A percentile compares a stretch with the other conserved stretches of the same genome.
Evolutionary conservation across 179 eudicot genomes (phyloP).

Genomic region (Spergularia azorica): DNA sequence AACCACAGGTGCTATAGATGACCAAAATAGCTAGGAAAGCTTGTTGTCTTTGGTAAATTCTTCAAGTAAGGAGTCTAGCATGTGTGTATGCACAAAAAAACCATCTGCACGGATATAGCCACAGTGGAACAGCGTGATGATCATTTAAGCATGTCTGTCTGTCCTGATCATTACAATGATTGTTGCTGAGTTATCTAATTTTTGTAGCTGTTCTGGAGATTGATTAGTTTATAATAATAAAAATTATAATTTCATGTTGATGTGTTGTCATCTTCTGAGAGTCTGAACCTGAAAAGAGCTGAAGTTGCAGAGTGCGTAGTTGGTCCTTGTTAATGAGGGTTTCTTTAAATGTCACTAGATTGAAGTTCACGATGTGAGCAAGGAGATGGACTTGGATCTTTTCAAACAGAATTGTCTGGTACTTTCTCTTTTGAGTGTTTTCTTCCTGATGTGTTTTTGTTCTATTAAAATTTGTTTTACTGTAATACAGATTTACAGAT

Average conservation of each 20-base stretch:
- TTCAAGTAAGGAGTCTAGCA: neutral
- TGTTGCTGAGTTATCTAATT: neutral
- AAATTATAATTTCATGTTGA: neutral
- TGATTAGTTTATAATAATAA: neutral
- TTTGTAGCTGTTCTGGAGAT: neutral
- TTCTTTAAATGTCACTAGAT: slow-evolving; percentile 46
- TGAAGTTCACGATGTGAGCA: slow-evolving; percentile 98
- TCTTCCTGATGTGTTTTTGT: slow-evolving; percentile 13
- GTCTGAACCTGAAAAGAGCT: slow-evolving; percentile 6
- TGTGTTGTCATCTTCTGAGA: neutral
- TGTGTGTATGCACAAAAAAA: neutral
- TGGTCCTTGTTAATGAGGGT: slow-evolving; percentile 17
- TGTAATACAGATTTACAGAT: neutral
- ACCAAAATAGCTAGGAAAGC: neutral
- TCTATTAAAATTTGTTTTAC: neutral
- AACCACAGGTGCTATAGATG: neutral
- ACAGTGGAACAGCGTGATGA: neutral
- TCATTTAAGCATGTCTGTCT: neutral
- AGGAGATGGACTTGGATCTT: slow-evolving; percentile 99
- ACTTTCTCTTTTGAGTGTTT: neutral
- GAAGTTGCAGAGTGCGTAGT: neutral
- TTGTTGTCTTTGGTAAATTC: neutral
- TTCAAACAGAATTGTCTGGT: slow-evolving; percentile 97
- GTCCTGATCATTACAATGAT: neutral
- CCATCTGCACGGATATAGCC: neutral